A percentile compares a stretch with the other conserved stretches of the same genome.
Evolutionary conservation across 2,329 filamentous ascomycete species (phyloP).

Genomic region (Cladosporium sp.): DNA sequence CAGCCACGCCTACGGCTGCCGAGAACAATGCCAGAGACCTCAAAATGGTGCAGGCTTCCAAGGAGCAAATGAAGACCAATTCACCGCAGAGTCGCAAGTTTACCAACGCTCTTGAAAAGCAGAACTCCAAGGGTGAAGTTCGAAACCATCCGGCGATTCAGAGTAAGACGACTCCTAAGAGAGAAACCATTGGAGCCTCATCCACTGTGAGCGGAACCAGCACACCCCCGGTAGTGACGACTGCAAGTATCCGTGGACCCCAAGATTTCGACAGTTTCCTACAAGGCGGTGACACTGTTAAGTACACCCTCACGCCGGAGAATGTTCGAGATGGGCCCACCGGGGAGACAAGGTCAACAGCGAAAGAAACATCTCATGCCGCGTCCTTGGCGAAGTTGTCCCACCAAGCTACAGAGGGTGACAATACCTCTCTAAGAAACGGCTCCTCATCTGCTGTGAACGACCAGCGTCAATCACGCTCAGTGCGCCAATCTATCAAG

Average conservation of each 20-base stretch:
- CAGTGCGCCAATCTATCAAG: conserved; percentile 20
- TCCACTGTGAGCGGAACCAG: not conserved
- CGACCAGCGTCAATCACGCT: conserved; percentile 13
- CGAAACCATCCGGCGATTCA: conserved; percentile 27
- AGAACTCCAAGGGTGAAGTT: conserved; percentile 10
- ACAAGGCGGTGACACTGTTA: conserved; percentile 45
- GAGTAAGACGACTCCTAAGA: conserved; percentile 22
- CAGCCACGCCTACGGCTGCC: not conserved
- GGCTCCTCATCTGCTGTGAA: not conserved
- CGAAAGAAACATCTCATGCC: not conserved
- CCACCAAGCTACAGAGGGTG: not conserved
- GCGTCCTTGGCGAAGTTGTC: not conserved
- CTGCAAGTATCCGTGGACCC: conserved; percentile 30
- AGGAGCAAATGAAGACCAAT: not conserved
- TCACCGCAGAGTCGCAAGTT: not conserved
- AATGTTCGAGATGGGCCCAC: conserved; percentile 40
- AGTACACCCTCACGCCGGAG: conserved; percentile 48
- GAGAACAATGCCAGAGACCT: not conserved
- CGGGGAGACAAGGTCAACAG: not conserved
- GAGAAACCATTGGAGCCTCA: not conserved
- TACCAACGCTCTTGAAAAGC: not conserved
- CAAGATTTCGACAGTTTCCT: conserved; percentile 47
- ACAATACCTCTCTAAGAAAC: not conserved
- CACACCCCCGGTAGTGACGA: conserved; percentile 20
- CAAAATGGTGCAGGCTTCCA: not conserved